phyloP scores from a whole-genome alignment of 164 flowering plant genomes.

The Paratinospora sagittata region DNA sequence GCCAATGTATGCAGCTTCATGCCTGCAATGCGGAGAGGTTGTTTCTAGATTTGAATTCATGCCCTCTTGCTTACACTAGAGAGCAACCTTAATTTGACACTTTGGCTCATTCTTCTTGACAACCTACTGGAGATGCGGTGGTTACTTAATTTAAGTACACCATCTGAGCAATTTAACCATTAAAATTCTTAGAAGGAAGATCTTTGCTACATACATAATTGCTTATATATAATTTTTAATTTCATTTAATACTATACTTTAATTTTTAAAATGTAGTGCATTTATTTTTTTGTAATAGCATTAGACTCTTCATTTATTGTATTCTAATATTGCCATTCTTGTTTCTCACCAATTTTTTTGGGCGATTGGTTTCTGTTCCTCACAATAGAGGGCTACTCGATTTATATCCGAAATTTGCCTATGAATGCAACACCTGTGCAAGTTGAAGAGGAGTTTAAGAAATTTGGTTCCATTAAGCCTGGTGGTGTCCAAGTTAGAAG shows the following conservation, averaged over 20 bases:
- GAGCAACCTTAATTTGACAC: no score
- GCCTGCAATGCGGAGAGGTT: no score
- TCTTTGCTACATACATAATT: neutral
- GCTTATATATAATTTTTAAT: neutral
- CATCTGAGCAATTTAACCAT: no score
- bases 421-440: slow-evolving; percentile 33
- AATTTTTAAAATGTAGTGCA: no score
- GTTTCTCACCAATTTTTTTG: neutral
- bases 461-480: slow-evolving; percentile 74
- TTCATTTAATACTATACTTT: no score
- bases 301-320: neutral
- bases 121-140: no score
- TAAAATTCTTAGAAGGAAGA: neutral
- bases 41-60: no score
- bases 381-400: slow-evolving; percentile 60
- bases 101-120: no score
- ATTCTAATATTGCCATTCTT: neutral
- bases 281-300: neutral
- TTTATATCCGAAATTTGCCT: slow-evolving; percentile 61
- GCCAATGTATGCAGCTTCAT: no score
- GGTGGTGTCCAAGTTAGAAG: slow-evolving; percentile 93
- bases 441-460: slow-evolving; percentile 63
- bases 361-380: neutral
- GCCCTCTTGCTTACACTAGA: no score
- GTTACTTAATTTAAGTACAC: no score